Conservation (phyloP, 192 early-diverging fungal species). For the Phlyctochytrium planicorne region DNA sequence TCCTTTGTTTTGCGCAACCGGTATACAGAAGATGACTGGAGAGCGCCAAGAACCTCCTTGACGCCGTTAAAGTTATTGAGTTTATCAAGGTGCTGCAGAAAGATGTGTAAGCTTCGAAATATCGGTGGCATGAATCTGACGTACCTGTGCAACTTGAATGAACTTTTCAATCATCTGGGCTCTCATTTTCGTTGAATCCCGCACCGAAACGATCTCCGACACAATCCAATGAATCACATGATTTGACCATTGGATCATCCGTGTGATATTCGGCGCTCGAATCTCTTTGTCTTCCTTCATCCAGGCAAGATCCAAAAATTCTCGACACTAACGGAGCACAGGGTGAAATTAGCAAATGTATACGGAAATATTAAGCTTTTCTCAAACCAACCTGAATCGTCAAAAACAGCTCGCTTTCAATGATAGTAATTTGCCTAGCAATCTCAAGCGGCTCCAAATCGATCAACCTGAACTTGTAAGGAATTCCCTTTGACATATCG, state of each 20-base stretch:
- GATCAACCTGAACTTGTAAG: conserved; percentile 35
- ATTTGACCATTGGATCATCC: conserved; percentile 59
- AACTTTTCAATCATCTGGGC: conserved; percentile 46
- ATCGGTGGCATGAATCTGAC: neutral
- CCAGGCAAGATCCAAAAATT: conserved; percentile 56
- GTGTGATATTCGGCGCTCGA: conserved; percentile 50
- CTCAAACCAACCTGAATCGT: conserved; percentile 43
- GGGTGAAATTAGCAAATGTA: neutral
- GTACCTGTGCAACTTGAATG: conserved; percentile 39
- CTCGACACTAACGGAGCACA: conserved; percentile 28
- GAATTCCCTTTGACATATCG: neutral
- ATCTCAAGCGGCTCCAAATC: conserved; percentile 58
- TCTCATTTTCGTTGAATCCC: conserved; percentile 44
- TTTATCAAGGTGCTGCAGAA: conserved; percentile 38
- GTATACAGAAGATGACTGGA: conserved; percentile 52
- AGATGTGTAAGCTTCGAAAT: neutral
- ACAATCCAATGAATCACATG: conserved; percentile 58
- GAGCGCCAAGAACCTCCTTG: conserved; percentile 56
- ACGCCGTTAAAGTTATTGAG: conserved; percentile 62
- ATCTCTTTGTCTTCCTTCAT: conserved; percentile 60
- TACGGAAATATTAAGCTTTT: no score
- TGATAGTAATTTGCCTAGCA: conserved; percentile 55
- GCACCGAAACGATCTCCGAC: conserved; percentile 49
- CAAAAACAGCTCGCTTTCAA: conserved; percentile 55
- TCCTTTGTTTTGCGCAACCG: conserved; percentile 57